Base-by-base conservation (phyloP, 768 basidiomycete species). In the Nidularia sp. region DNA sequence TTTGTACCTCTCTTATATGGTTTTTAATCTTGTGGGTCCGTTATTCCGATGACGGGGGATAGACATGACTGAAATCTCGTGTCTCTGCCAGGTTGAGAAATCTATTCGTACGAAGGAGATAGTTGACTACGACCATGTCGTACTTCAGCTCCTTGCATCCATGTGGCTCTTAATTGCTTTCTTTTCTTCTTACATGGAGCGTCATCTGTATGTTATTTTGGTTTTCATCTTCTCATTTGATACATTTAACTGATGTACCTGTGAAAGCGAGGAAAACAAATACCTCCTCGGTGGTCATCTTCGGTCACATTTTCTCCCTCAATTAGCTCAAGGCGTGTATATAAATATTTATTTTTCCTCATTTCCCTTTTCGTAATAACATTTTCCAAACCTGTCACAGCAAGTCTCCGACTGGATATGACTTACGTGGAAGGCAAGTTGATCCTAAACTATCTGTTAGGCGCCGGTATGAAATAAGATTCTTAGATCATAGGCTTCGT, bases 221-320 rank as follows among this genome's bases (percentile, higher is more conserved):
- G 25, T 25, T 45, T 50, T 39, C 7, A 46, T 31, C 32, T 48
- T 45, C n/a, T 8, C 33, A 22, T 13, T 29, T 25, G 13, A 45
- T n/a, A 3, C 31, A 25, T 48, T 48, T 36, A 12, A n/a, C 32
- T 51, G 4, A 31, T 49, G 15, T 48, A n/a, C 45, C 49, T 47
- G 5, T 22, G 4, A 25, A 22, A 51, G 57, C 32, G 48, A 50
- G 8, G 56, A 68, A 57, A 50, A 55, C 22, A 52, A 54, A 44
- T 51, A 65, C 51, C 12, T 45, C 46, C n/a, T 62, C 22, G 59
- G 58, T 6, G 70, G 64, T 1, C 63, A 66, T 42, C 59, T 77
- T 1, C 68, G 72, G 44, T 62, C 64, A 3, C 59, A 72, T 51
- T 75, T 75, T 50, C 54, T 73, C 12, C 78, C 77, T 0, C 61